Percentiles rank a stretch among this genome's conserved stretches.
These are phyloP conservation scores for Fragaria ananassa DNA, from an alignment of 306 rosid genomes.

Conservation along the genomic window DNA sequence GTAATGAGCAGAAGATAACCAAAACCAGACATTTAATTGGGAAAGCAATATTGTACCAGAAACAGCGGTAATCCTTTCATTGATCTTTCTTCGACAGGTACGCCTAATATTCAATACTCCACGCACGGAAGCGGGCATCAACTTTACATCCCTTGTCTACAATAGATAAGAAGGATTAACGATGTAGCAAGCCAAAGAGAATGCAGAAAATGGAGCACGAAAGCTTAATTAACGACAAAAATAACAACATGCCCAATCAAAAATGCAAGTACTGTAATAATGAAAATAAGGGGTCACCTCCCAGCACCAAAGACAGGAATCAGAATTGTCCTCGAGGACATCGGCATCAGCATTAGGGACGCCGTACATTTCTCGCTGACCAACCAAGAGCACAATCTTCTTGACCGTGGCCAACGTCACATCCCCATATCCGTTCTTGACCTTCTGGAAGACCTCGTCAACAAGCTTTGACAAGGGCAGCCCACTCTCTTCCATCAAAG, in stretches of 20 bases:
- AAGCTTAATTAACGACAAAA: neutral
- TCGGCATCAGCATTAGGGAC: slow-evolving; percentile 79
- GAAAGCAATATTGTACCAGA: slow-evolving; percentile 55
- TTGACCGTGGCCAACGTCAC: slow-evolving; percentile 65
- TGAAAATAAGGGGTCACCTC: slow-evolving; percentile 46
- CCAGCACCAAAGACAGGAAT: slow-evolving; percentile 93
- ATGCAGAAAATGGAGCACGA: neutral
- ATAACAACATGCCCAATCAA: neutral
- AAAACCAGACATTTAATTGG: slow-evolving; percentile 13
- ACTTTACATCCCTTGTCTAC: slow-evolving; percentile 81
- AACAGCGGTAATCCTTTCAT: slow-evolving; percentile 73
- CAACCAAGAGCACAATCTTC: slow-evolving; percentile 57
- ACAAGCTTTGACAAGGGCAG: slow-evolving; percentile 76
- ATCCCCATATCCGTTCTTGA: slow-evolving; percentile 27
- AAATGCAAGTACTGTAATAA: neutral
- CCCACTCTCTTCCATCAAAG: slow-evolving; percentile 71
- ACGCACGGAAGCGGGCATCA: slow-evolving; percentile 63
- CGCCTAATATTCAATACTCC: slow-evolving; percentile 57
- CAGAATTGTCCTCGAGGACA: slow-evolving; percentile 72
- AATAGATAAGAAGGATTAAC: slow-evolving; percentile 12
- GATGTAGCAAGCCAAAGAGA: neutral
- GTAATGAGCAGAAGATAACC: neutral
- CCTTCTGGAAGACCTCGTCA: slow-evolving; percentile 44
- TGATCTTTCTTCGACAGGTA: slow-evolving; percentile 72
- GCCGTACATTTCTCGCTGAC: slow-evolving; percentile 78